Base-by-base conservation (phyloP, 1,284 basidiomycete species). In the Neotropicomus parvogracilis region DNA sequence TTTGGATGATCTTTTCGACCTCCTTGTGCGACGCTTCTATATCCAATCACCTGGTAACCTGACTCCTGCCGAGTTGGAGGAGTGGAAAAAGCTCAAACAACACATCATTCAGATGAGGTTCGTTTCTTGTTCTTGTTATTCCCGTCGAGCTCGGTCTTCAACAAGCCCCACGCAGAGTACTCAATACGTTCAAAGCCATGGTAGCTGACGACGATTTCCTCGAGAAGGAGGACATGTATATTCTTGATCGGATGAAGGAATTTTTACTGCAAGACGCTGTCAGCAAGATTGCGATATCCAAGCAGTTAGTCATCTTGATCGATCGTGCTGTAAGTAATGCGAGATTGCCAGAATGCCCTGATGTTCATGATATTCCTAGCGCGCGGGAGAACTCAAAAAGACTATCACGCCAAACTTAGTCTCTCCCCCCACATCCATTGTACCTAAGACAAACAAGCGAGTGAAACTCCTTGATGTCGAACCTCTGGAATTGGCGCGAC, bases 51-150 rank as follows among this genome's bases (percentile, higher is more conserved):
- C 95, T 0, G 73, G 79, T 0, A 83, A 79, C 10, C 66, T 99
- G 16, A 75, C 71, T 6, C 69, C 75, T 0, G 65, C 75, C 1
- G 88, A 99, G 66, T 66, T 78, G 16, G 79, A 84, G 47, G 80
- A 91, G 41, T 99, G 97, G 97, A 80, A 71, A 17, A 85, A 85
- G 59, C 74, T 88, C 64, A 99, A 98, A 73, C 92, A 95, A 64
- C 84, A 86, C 58, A 81, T 93, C 31, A 88, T 97, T 49, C 88
- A 90, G 47, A 80, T 89, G 63, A 81, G 94, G 93, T 94, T 59
- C 37, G 81, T 68, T 26, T 24, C 24, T 8, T 24, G 24, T 24
- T 8, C 31, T 21, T 14, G 14, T 28, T 31, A 12, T 46, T 8
- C 40, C 32, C 11, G 27, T 48, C 10, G 8, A 14, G 19, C 14